These are phyloP conservation scores for Helotiales sp. DNA, from an alignment of 2,329 filamentous ascomycete genomes.

Conservation along the genomic window DNA sequence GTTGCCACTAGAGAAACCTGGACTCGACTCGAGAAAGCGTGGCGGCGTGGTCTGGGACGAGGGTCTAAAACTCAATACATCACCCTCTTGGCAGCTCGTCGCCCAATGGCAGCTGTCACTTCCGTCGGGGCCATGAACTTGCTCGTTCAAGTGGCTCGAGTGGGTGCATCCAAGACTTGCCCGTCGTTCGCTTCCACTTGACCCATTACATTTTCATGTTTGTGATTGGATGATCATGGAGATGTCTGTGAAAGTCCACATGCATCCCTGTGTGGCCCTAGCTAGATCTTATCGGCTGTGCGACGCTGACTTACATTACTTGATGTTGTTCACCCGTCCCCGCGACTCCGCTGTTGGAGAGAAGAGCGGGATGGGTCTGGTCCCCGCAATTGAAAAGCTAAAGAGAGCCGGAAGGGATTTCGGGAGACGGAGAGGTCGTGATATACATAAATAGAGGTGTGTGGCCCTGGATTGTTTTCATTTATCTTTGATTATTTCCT, in stretches of 20 bases:
- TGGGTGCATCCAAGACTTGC: neutral
- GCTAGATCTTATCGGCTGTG: no score
- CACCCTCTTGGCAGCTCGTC: neutral
- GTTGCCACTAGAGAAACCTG: neutral
- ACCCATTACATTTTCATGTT: neutral
- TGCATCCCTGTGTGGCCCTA: neutral
- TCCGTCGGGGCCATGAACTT: neutral
- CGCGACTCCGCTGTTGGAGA: neutral
- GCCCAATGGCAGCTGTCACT: conserved; percentile 12
- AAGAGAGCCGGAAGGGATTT: neutral
- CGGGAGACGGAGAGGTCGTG: neutral
- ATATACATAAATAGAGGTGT: neutral
- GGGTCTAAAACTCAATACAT: no score
- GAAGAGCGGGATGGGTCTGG: neutral
- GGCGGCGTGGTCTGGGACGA: no score
- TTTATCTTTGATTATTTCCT: no score
- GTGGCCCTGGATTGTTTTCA: neutral
- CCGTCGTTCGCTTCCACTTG: neutral
- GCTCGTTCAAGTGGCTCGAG: no score
- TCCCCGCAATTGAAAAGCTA: conserved; percentile 1
- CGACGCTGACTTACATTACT: no score
- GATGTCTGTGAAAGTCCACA: neutral
- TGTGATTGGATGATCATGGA: neutral
- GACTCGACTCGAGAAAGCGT: neutral
- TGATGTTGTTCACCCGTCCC: neutral